These are phyloP conservation scores for Cordyceps pruinosa DNA, from an alignment of 2,329 filamentous ascomycete species.

Conservation along the genomic window DNA sequence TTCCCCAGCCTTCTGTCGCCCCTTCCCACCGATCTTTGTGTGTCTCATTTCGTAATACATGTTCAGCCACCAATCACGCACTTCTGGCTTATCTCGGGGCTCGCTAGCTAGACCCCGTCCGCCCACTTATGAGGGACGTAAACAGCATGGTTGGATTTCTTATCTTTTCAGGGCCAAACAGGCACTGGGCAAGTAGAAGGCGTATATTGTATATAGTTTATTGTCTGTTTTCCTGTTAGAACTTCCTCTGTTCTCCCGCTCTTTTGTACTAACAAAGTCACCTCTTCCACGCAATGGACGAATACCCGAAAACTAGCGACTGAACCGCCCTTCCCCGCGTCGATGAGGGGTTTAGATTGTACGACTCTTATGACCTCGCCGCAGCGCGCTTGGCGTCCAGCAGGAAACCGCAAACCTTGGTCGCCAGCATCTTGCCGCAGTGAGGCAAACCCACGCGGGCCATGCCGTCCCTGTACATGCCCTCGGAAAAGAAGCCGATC, in stretches of 20 bases:
- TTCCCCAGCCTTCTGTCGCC: neutral
- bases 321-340: too few species aligned
- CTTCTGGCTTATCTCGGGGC: constrained; percentile 2
- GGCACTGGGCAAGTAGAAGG: neutral
- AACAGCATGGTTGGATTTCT: constrained; percentile 4
- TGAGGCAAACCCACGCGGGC: constrained; percentile 17
- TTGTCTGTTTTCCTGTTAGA: neutral
- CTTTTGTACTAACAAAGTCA: constrained; percentile 4
- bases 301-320: neutral
- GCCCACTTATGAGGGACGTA: constrained; percentile 8
- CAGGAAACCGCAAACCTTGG: constrained; percentile 7
- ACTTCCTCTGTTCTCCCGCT: neutral
- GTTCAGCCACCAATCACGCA: constrained; percentile 3
- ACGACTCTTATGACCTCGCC: neutral
- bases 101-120: constrained; percentile 6
- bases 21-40: neutral
- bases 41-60: neutral
- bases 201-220: constrained; percentile 4
- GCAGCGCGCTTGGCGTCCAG: neutral
- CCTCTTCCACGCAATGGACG: constrained; percentile 2
- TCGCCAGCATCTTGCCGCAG: constrained; percentile 5
- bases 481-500: constrained; percentile 22
- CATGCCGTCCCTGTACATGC: constrained; percentile 22
- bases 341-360: neutral
- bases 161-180: neutral